phyloP scores from a whole-genome alignment of 2,329 filamentous ascomycete genomes.

The Xylaria sp. region DNA sequence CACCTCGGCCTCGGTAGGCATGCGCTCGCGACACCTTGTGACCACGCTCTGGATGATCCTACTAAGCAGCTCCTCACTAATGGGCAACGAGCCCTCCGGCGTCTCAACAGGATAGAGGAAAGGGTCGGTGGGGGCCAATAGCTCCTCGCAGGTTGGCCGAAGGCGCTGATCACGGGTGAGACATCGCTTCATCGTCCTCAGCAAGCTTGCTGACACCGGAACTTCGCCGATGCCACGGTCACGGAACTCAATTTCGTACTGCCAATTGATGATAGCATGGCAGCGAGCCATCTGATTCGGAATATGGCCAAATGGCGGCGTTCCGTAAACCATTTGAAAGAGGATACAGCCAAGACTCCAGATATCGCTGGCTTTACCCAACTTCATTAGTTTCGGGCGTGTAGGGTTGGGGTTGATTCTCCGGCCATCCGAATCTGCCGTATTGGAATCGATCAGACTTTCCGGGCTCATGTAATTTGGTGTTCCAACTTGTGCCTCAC shows the following conservation, averaged over 20 bases:
- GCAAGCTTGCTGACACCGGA: constrained; percentile 66
- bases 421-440: constrained; percentile 54
- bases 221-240: constrained; percentile 73
- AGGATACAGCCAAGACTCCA: constrained; percentile 97
- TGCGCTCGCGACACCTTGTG: constrained; percentile 65
- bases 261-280: constrained; percentile 84
- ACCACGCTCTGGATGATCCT: constrained; percentile 72
- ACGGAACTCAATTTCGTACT: constrained; percentile 77
- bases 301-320: constrained; percentile 94
- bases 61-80: constrained; percentile 70
- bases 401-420: constrained; percentile 50
- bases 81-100: constrained; percentile 64
- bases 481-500: constrained; percentile 93
- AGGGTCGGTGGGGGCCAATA: constrained; percentile 67
- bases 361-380: constrained; percentile 94
- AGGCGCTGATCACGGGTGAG: constrained; percentile 70
- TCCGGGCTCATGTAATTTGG: constrained; percentile 99
- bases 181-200: constrained; percentile 71
- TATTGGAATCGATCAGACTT: constrained; percentile 86
- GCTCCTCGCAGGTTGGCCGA: constrained; percentile 71
- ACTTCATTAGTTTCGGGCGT: constrained; percentile 83
- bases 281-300: constrained; percentile 86
- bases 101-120: constrained; percentile 72
- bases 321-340: constrained; percentile 98
- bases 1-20: constrained; percentile 68